Evolutionary conservation across 306 rosid species (phyloP), one percentile per base, ranked within the genome.

Genomic region (Malus sylvestris): DNA sequence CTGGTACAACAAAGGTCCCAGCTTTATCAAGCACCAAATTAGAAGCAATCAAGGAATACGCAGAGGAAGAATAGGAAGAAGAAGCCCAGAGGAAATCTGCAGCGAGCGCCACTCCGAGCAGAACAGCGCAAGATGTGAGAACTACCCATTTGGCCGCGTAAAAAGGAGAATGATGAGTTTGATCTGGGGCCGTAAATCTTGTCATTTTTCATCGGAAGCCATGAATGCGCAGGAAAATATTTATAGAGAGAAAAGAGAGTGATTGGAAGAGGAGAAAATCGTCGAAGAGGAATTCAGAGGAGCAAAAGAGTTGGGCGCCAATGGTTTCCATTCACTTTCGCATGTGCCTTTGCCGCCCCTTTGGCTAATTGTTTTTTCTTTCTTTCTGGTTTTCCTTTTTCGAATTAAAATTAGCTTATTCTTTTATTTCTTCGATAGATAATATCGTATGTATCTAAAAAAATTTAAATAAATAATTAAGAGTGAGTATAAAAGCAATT

Each of bases 31-130:
- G 10, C 25, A 77, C 86, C 91, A 86, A 83, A 67, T 79, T 83
- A 2, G 97, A 79, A n/a, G 96, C 73, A 71, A 80, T 7, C 13
- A 88, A 70, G 10, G 79, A 12, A 53, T 67, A 70, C 0, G 65
- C 29, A 35, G 83, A 76, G 10, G 84, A 73, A 45, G 75, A 80
- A 66, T 76, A 33, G 14, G 91, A 79, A 40, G 89, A 80, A 2
- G 95, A 91, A 45, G 91, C 76, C 86, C 91, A 87, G 9, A 90
- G 83, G 74, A 87, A 27, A 82, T 85, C 81, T 4, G 83, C 87
- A 59, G 87, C 12, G 77, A 94, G 59, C 57, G 82, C 83, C n/a
- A 62, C 66, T 46, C 79, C 88, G 4, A 93, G 66, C 72, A 94
- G 81, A 10, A 42, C 68, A 1, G 77, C 73, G 71, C 84, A 78